Conservation (phyloP, 345 rosid genomes). For the Kernera saxatilis region DNA sequence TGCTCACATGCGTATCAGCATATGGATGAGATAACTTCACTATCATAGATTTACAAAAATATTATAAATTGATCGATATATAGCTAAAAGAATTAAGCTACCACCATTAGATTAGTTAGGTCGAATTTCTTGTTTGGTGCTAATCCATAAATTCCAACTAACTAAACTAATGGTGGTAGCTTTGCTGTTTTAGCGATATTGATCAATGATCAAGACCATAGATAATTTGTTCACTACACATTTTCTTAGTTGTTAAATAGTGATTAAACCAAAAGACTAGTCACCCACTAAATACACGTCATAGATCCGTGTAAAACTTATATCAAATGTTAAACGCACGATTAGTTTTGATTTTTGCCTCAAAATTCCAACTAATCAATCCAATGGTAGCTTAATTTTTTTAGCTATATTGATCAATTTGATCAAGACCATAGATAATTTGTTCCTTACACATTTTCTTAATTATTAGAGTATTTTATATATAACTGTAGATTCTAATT, state of each 20-base stretch:
- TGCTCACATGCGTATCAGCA: neutral
- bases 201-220: too few species aligned
- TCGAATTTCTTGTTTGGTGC: too few species aligned
- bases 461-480: neutral
- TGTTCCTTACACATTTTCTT: neutral
- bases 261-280: neutral
- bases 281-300: neutral
- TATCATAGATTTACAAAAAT: neutral
- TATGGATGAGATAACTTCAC: neutral
- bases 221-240: too few species aligned
- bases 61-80: too few species aligned
- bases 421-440: neutral
- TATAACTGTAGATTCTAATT: neutral
- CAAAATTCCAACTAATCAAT: neutral
- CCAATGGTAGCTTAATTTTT: neutral
- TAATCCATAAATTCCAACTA: too few species aligned
- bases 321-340: neutral
- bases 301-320: neutral
- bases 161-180: too few species aligned
- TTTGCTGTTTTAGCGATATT: too few species aligned
- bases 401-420: neutral
- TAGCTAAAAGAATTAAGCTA: too few species aligned
- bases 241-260: too few species aligned
- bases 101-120: too few species aligned
- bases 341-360: neutral